Conservation (phyloP, 768 basidiomycete genomes). For the Suillus ampliporus region DNA sequence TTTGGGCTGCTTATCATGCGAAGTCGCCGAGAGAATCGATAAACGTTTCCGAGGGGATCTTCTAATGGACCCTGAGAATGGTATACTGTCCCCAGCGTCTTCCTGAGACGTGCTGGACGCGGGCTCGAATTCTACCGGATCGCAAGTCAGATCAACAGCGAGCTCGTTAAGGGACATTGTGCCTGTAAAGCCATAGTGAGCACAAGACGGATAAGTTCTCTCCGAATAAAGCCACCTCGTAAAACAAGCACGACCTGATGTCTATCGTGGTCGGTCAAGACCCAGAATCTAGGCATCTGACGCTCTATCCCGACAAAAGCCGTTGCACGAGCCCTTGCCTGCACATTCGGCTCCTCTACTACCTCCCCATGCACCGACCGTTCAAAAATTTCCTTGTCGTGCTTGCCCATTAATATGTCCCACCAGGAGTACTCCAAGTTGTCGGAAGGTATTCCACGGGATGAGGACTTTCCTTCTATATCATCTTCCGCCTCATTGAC, state of each 20-base stretch:
- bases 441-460: constrained; percentile 27
- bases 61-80: constrained; percentile 40
- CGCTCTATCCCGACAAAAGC: constrained; percentile 70
- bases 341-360: constrained; percentile 25
- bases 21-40: constrained; percentile 26
- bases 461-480: constrained; percentile 46
- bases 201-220: neutral
- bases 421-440: constrained; percentile 73
- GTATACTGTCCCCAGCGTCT: constrained; percentile 41
- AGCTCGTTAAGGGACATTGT: constrained; percentile 90
- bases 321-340: constrained; percentile 54
- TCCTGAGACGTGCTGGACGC: constrained; percentile 43
- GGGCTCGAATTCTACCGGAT: constrained; percentile 69
- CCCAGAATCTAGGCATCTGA: constrained; percentile 86
- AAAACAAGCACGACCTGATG: constrained; percentile 78
- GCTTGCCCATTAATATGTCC: constrained; percentile 79
- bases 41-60: constrained; percentile 28
- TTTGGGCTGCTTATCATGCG: constrained; percentile 27
- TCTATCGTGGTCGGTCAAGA: constrained; percentile 79
- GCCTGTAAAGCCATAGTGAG: constrained; percentile 42
- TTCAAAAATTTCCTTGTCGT: constrained; percentile 85
- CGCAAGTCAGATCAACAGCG: constrained; percentile 85
- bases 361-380: constrained; percentile 48
- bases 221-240: constrained; percentile 48
- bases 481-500: constrained; percentile 77